Conservation (phyloP, 1,284 basidiomycete species). For the Sanghuangporus baumii region DNA sequence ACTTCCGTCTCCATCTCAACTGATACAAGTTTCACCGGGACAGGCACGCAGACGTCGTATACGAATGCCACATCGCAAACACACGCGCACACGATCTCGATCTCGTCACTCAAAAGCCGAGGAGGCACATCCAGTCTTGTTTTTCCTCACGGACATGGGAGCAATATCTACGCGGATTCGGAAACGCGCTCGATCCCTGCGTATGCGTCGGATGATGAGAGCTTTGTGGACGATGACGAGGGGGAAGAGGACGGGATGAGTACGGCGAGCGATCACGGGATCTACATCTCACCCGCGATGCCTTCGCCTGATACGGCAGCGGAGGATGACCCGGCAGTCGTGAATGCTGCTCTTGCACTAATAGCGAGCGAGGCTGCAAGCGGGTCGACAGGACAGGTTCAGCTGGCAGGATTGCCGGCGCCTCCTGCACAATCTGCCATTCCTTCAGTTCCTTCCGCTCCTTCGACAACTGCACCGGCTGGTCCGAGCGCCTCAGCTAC, state of each 20-base stretch:
- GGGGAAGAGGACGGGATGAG: conserved; percentile 1
- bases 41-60: not conserved
- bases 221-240: not conserved
- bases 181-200: conserved; percentile 4
- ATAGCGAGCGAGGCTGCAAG: not conserved
- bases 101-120: conserved; percentile 10
- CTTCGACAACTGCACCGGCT: not conserved
- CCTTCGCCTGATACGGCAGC: conserved; percentile 6
- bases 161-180: not conserved
- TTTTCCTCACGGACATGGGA: not conserved
- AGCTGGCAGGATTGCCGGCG: not conserved
- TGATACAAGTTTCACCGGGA: not conserved
- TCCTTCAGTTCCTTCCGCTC: not conserved
- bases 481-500: not conserved
- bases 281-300: conserved; percentile 14
- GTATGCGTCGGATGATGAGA: conserved; percentile 2
- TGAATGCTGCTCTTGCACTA: conserved; percentile 10
- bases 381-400: not conserved
- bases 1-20: not conserved
- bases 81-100: conserved; percentile 6
- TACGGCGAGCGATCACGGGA: conserved; percentile 12
- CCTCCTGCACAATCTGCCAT: not conserved
- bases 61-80: not conserved
- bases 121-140: not conserved
- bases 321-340: conserved; percentile 8